A percentile compares a stretch with the other conserved stretches of the same genome.
Conservation (phyloP, 352 stramenopile species). For the Pythium insidiosum region DNA sequence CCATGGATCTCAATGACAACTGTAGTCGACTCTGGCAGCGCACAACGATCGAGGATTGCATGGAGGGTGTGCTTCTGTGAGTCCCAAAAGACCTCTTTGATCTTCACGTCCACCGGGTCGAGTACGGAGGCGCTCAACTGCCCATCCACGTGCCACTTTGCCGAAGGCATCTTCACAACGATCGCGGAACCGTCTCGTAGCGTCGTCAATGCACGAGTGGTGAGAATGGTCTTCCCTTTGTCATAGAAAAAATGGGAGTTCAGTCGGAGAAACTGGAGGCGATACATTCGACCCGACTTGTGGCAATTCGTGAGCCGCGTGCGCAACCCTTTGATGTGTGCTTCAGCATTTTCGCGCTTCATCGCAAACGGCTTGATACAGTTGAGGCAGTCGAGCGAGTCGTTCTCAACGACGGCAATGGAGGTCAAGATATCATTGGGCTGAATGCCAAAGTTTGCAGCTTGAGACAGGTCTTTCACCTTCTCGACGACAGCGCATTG, state of each 20-base stretch:
- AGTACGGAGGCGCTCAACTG: conserved; percentile 16
- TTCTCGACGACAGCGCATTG: conserved; percentile 37
- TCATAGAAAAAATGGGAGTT: conserved; percentile 51
- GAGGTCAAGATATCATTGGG: conserved; percentile 34
- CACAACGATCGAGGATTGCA: conserved; percentile 24
- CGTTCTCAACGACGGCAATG: conserved; percentile 24
- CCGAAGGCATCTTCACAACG: conserved; percentile 34
- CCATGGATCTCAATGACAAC: conserved; percentile 28
- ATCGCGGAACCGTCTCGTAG: conserved; percentile 18
- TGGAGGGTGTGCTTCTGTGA: conserved; percentile 30
- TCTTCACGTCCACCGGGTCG: conserved; percentile 16
- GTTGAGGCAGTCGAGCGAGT: conserved; percentile 27
- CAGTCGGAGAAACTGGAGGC: conserved; percentile 44
- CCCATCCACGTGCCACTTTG: conserved; percentile 28
- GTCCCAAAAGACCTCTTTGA: conserved; percentile 37
- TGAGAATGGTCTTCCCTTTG: conserved; percentile 30
- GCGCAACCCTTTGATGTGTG: conserved; percentile 23
- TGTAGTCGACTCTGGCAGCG: conserved; percentile 16
- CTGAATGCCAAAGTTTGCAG: conserved; percentile 7
- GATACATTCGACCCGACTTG: conserved; percentile 26
- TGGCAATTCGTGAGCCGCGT: conserved; percentile 21
- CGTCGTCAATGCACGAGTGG: conserved; percentile 21
- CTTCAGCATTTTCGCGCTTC: conserved; percentile 14
- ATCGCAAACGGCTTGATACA: conserved; percentile 43
- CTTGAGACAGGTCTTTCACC: conserved; percentile 22